Percentiles rank a stretch among this genome's conserved stretches.
phyloP scores from a whole-genome alignment of 192 early-diverging fungal species.

The Powellomyces hirtus region DNA sequence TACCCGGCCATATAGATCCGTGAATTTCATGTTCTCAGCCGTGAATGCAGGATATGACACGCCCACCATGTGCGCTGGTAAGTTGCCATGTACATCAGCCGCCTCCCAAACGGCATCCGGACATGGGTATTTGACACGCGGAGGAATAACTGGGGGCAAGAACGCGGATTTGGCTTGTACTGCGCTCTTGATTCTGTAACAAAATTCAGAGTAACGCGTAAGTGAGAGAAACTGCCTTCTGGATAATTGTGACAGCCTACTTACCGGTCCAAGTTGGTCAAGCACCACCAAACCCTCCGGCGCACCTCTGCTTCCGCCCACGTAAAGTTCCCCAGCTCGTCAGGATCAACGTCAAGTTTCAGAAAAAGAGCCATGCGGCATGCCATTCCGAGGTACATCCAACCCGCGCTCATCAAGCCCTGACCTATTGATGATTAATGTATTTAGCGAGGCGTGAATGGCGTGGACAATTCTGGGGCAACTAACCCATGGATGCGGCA shows the following conservation, averaged over 20 bases:
- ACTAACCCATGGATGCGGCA: conserved; percentile 3
- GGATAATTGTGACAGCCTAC: neutral
- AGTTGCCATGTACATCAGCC: conserved; percentile 7
- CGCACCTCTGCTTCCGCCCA: conserved; percentile 26
- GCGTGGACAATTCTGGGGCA: neutral
- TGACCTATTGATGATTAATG: conserved; percentile 2
- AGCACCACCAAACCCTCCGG: conserved; percentile 23
- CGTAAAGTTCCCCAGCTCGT: conserved; percentile 6
- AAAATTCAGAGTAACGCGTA: neutral
- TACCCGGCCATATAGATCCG: conserved; percentile 5
- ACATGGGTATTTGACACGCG: neutral
- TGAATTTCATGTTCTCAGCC: neutral
- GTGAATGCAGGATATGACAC: neutral
- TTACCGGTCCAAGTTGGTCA: conserved; percentile 11
- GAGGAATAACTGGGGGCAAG: neutral
- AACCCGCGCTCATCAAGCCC: conserved; percentile 16
- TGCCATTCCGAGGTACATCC: conserved; percentile 23
- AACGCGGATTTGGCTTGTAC: neutral
- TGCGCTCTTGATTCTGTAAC: conserved; percentile 13
- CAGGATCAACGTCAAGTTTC: conserved; percentile 19
- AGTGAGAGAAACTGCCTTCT: neutral
- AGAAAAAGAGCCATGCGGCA: conserved; percentile 24
- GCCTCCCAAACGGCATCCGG: conserved; percentile 21
- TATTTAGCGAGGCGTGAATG: neutral
- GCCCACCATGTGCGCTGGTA: conserved; percentile 13